These are phyloP conservation scores for Botrytis galanthina DNA, from an alignment of 2,329 filamentous ascomycete species.

Conservation along the genomic window DNA sequence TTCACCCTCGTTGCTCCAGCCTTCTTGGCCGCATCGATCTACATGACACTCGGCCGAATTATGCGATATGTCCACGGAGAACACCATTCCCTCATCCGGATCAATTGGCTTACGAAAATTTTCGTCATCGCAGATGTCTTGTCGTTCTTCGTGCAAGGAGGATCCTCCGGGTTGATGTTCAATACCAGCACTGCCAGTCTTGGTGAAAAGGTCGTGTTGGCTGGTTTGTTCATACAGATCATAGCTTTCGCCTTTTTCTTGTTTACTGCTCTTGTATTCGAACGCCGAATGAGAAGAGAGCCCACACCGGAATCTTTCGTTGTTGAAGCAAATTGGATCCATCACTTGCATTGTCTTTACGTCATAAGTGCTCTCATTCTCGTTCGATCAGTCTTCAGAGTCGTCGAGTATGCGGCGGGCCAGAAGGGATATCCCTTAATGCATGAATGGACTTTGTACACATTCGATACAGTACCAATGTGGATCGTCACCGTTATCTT, in stretches of 20 bases:
- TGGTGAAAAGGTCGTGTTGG: constrained; percentile 55
- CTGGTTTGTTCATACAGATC: constrained; percentile 56
- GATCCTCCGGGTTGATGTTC: constrained; percentile 17
- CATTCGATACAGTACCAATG: constrained; percentile 47
- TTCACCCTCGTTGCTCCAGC: constrained; percentile 43
- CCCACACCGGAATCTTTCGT: constrained; percentile 24
- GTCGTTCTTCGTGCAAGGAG: constrained; percentile 51
- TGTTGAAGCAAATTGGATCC: constrained; percentile 33
- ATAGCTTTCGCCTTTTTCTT: constrained; percentile 57
- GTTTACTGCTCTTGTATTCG: constrained; percentile 41
- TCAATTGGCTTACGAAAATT: constrained; percentile 49
- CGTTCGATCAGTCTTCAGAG: constrained; percentile 46
- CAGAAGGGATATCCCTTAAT: constrained; percentile 38
- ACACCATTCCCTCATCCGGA: constrained; percentile 41
- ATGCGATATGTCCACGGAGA: constrained; percentile 38
- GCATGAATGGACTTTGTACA: constrained; percentile 43
- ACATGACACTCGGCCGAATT: constrained; percentile 36
- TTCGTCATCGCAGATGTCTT: constrained; percentile 56
- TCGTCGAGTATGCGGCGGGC: constrained; percentile 48
- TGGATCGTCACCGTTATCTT: constrained; percentile 41
- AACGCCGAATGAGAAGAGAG: constrained; percentile 23
- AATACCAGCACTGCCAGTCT: constrained; percentile 12
- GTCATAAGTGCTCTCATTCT: constrained; percentile 46
- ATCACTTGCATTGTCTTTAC: constrained; percentile 45
- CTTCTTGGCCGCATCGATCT: constrained; percentile 41